Conservation (phyloP, 2,329 filamentous ascomycete species). For the Neofusicoccum kwambonambiense region DNA sequence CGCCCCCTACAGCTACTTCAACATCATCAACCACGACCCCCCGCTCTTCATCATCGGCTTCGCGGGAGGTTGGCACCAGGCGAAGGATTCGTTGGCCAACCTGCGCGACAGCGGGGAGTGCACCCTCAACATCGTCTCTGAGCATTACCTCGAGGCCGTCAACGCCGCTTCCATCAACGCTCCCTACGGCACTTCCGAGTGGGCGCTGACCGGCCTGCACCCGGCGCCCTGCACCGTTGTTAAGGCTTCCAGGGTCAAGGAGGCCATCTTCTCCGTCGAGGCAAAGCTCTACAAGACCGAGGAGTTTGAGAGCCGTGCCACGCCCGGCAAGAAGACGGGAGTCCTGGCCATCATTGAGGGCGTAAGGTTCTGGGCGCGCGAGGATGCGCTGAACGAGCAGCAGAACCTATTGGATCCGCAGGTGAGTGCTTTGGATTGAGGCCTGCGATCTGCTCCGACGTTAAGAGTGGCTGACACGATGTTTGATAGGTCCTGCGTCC, state of each 20-base stretch:
- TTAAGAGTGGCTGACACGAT: background rate
- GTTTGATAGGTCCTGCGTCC: constrained; percentile 64
- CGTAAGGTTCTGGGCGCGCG: constrained; percentile 81
- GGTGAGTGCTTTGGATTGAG: constrained; percentile 41
- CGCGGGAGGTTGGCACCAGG: constrained; percentile 54
- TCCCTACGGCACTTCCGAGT: constrained; percentile 75
- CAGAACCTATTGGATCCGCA: constrained; percentile 70
- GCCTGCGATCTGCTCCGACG: too few species aligned
- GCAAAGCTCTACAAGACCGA: constrained; percentile 69
- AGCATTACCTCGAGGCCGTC: constrained; percentile 82
- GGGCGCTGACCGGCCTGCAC: constrained; percentile 74
- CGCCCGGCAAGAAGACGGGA: constrained; percentile 71
- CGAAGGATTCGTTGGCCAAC: constrained; percentile 80
- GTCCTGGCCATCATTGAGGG: constrained; percentile 79
- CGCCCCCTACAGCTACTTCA: constrained; percentile 85
- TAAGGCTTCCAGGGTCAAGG: constrained; percentile 69
- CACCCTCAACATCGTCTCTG: constrained; percentile 82
- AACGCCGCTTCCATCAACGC: constrained; percentile 79
- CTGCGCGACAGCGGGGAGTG: constrained; percentile 71
- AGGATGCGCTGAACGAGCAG: constrained; percentile 82
- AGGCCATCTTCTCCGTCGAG: constrained; percentile 82
- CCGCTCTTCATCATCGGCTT: constrained; percentile 73
- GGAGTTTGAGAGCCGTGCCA: constrained; percentile 73
- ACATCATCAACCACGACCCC: constrained; percentile 80
- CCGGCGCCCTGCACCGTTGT: constrained; percentile 66